Evolutionary conservation across 345 rosid species (phyloP), one percentile per base, ranked within the genome.

Genomic region (Bretschneidera sinensis): DNA sequence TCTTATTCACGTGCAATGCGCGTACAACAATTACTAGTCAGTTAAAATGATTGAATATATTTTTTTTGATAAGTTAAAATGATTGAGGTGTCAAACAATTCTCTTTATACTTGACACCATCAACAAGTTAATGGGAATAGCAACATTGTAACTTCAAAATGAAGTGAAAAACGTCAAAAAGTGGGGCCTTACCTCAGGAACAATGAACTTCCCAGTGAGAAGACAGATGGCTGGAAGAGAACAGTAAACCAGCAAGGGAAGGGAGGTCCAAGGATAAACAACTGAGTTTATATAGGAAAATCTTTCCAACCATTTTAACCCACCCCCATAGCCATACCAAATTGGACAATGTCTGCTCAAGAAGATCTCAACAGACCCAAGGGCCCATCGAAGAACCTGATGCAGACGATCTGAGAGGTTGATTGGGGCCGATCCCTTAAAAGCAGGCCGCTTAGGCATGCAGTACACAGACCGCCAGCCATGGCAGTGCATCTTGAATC

Each of bases 381-480:
- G 96, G 18, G 98, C 96, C 98, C 98, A 91, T 6, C 98, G 88
- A 55, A 91, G 95, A 70, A 91, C 98, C 74, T 91, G 98, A 67
- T 91, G 84, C 2, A 91, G 79, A 77, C 98, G 98, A 80, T 91
- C 98, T 1, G 98, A 86, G 33, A 91, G 86, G 68, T 91, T 91
- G 57, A 91, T 91, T 0, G 98, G 97, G 57, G 97, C 97, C 0
- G 97, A 91, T 31, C 97, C 97, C 75, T 92, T 92, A 57, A 92
- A 91, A 43, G 96, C 96, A 68, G 98, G 77, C 25, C 95, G 74
- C 69, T 77, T 80, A 9, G 98, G 98, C 57, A 91, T 85, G 80
- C 98, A 91, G 74, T 91, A 91, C 16, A 92, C 98, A n/a, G 98
- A 92, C 52, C 96, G 79, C 98, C 98, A 92, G 47, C 96, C 96